Conservation (phyloP, 495 filamentous ascomycete species). For the Glarea lozoyensis region DNA sequence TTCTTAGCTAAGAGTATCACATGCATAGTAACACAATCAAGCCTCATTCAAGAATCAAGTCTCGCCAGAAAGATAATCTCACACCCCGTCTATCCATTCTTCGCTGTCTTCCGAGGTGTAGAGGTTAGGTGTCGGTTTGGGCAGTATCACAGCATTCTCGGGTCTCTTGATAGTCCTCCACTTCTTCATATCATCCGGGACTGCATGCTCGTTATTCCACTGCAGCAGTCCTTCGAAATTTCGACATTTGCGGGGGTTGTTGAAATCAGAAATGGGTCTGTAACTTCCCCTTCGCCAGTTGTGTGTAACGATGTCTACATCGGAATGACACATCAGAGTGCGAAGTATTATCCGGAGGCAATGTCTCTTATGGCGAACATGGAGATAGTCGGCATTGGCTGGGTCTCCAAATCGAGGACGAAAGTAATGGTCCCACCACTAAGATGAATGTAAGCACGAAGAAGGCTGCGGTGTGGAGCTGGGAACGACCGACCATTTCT, state of each 20-base stretch:
- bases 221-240: constrained; percentile 15
- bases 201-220: constrained; percentile 6
- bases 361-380: constrained; percentile 7
- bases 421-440: constrained; percentile 7
- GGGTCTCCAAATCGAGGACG: not conserved
- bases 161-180: not conserved
- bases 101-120: not conserved
- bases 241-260: constrained; percentile 17
- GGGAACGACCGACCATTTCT: not conserved
- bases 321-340: constrained; percentile 24
- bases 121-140: not conserved
- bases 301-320: constrained; percentile 20
- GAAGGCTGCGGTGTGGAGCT: not conserved
- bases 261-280: constrained; percentile 21
- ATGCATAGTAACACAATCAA: no score
- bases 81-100: not conserved
- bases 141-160: not conserved
- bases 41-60: no score
- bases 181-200: not conserved
- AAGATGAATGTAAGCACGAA: not conserved
- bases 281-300: constrained; percentile 18
- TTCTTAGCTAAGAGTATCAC: no score
- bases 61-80: no score
- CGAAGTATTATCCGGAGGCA: constrained; percentile 26
- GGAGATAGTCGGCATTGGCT: not conserved